Conservation (phyloP, 345 rosid genomes). For the Eucalyptus curtisii region DNA sequence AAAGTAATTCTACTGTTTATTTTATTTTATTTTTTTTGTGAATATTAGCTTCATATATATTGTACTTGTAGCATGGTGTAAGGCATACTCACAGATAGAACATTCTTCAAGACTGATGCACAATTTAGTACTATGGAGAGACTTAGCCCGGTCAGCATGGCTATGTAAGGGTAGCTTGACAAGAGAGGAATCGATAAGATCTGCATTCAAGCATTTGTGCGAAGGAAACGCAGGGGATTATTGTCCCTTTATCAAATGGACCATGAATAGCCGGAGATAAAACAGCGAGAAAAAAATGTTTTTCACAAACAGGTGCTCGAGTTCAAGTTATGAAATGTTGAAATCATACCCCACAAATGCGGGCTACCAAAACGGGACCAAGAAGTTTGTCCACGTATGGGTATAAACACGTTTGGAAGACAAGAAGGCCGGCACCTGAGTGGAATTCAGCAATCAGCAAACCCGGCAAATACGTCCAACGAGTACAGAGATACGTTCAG, state of each 20-base stretch:
- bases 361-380: conserved; percentile 47
- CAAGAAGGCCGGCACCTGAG: conserved; percentile 71
- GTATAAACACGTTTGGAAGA: conserved; percentile 57
- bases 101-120: conserved; percentile 66
- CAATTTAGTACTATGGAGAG: conserved; percentile 39
- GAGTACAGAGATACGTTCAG: not conserved
- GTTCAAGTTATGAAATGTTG: not conserved
- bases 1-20: not conserved
- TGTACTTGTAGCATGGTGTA: not conserved
- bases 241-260: not conserved
- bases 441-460: not conserved
- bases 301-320: not conserved
- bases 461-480: not conserved
- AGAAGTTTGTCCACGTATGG: conserved; percentile 50
- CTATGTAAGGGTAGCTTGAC: conserved; percentile 58
- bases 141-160: conserved; percentile 52
- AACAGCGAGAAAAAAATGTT: not conserved
- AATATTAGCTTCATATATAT: not conserved
- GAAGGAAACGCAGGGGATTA: not conserved
- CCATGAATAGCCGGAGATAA: not conserved
- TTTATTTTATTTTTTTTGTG: not conserved
- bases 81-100: conserved; percentile 29
- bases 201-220: conserved; percentile 15
- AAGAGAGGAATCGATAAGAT: conserved; percentile 34
- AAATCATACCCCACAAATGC: conserved; percentile 52